Base-by-base conservation (phyloP, 495 filamentous ascomycete species). In the Terfezia claveryi region DNA sequence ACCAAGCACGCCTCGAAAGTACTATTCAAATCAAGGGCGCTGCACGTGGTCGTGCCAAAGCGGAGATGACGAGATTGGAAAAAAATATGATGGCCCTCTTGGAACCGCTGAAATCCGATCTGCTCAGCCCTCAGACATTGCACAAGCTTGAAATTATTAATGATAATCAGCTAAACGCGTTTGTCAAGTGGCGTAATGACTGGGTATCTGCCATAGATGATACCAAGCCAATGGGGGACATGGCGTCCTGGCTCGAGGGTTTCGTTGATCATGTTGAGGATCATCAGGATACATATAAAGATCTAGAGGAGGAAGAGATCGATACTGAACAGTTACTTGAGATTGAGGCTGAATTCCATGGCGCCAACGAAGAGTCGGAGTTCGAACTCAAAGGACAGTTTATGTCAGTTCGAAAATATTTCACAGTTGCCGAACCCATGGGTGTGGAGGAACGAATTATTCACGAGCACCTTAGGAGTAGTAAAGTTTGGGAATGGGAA, bases 241-340 rank as follows among this genome's bases (percentile, higher is more conserved):
- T 91, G 54, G 64, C 67, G 3, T 63, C 71, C 11, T 88, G 83
- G 83, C 69, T 91, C 37, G 76, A 77, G 5, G 72, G 74, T 11
- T 60, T 69, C 54, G 61, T 74, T 54, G 51, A 64, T 11, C 54
- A 61, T 27, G 71, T 75, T 32, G 37, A 61, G 53, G 27, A 55
- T 38, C 56, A 70, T 4, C 70, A 76, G 38, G 62, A 71, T 41
- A 71, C 75, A 55, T 71, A 70, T 0, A 69, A 74, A 38, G 70
- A 69, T 10, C 69, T 74, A 23, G 81, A 85, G 61, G 80, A 85
- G 37, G 67, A 67, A 4, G 81, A 85, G 51, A 68, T 80, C 7
- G 81, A 82, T 37, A 75, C 74, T 46, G 82, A 85, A 62, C 71
- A 77, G 56, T 64, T 83, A 0, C 72, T 74, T 57, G 80, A 83